Conservation (phyloP, 148 eudicot species). For the Fagopyrum homotropicum region DNA sequence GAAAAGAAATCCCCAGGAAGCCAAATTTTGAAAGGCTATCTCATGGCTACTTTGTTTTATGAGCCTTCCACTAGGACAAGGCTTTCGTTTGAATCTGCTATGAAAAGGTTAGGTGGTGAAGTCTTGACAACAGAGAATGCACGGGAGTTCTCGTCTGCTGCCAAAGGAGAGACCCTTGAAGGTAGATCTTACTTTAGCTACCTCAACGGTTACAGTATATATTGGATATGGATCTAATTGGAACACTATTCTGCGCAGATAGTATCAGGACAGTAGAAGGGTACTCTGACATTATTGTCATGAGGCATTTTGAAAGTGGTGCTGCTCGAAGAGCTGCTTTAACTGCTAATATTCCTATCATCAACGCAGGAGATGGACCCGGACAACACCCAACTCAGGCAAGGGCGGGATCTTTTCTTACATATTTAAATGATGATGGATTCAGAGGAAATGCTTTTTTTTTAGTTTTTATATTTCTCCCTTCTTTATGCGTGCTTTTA, state of each 20-base stretch:
- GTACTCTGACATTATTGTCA: conserved; percentile 88
- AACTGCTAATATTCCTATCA: conserved; percentile 76
- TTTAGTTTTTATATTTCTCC: neutral
- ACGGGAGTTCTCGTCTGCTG: conserved; percentile 92
- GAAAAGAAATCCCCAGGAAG: conserved; percentile 70
- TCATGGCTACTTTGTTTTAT: conserved; percentile 95
- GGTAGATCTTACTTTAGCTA: conserved; percentile 30
- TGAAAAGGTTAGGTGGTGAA: conserved; percentile 96
- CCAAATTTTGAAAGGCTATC: conserved; percentile 73
- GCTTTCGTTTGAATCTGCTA: conserved; percentile 97
- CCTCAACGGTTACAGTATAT: neutral
- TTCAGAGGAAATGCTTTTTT: neutral
- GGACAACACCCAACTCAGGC: conserved; percentile 99
- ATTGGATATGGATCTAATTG: conserved; percentile 3
- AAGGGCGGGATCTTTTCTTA: neutral
- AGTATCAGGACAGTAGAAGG: conserved; percentile 95
- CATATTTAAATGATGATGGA: neutral
- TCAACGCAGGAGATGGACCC: conserved; percentile 99
- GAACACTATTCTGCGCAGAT: conserved; percentile 45
- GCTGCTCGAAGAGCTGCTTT: conserved; percentile 88
- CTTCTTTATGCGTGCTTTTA: neutral
- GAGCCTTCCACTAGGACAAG: conserved; percentile 97
- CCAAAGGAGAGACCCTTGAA: conserved; percentile 98
- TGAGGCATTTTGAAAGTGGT: conserved; percentile 99
- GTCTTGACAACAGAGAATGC: conserved; percentile 98